Evolutionary conservation across 2,329 filamentous ascomycete genomes (phyloP).

Genomic region (Xylariaceae sp.): DNA sequence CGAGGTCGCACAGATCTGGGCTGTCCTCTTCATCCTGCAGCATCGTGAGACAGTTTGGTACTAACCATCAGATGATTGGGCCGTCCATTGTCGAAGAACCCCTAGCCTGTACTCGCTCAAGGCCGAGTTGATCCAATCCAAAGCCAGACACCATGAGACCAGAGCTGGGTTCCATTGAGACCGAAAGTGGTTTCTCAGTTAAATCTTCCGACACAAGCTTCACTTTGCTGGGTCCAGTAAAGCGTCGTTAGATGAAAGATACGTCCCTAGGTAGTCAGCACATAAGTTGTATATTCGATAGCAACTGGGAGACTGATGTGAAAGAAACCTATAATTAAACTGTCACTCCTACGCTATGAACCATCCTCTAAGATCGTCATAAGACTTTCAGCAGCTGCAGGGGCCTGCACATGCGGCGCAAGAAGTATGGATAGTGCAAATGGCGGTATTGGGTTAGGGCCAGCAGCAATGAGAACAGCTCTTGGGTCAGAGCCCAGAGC

Average conservation of each 20-base stretch:
- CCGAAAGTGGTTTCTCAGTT: background rate
- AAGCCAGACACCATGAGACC: background rate
- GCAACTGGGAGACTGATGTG: background rate
- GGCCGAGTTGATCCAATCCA: slow-evolving; percentile 12
- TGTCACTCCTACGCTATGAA: background rate
- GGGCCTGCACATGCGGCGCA: background rate
- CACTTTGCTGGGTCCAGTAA: background rate
- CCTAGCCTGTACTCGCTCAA: slow-evolving; percentile 17
- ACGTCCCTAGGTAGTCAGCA: background rate
- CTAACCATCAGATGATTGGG: slow-evolving; percentile 30
- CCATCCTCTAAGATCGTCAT: background rate
- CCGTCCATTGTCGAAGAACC: slow-evolving; percentile 10
- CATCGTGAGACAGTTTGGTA: slow-evolving; percentile 43
- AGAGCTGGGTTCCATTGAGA: slow-evolving; percentile 1
- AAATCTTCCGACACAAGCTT: slow-evolving; percentile 22
- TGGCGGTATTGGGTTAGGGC: background rate
- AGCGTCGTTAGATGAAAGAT: slow-evolving; percentile 15
- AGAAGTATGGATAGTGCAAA: background rate
- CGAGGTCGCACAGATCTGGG: slow-evolving; percentile 43
- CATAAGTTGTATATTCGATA: background rate
- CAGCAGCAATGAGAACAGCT: background rate
- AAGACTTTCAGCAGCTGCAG: background rate
- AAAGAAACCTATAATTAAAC: background rate
- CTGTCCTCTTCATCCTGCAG: slow-evolving; percentile 40
- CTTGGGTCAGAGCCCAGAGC: background rate